These are phyloP conservation scores for Fusarium nematophilum DNA, from an alignment of 2,329 filamentous ascomycete species.

Conservation along the genomic window DNA sequence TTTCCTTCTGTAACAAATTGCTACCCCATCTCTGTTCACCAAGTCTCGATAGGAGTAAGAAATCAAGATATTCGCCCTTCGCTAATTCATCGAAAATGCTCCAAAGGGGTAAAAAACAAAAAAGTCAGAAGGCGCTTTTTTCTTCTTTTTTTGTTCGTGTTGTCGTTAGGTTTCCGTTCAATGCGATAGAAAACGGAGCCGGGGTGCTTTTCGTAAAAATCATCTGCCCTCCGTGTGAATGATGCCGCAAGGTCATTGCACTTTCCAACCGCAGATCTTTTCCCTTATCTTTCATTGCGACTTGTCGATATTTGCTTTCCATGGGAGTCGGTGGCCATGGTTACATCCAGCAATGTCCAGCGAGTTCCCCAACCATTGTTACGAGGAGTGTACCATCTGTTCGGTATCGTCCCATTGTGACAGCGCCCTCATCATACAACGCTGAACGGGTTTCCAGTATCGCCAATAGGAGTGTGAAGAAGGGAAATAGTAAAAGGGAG, in stretches of 20 bases:
- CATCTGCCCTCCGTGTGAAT: constrained; percentile 13
- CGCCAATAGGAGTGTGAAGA: not conserved
- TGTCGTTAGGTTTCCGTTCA: constrained; percentile 30
- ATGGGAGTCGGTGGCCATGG: no score
- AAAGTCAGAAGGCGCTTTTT: constrained; percentile 26
- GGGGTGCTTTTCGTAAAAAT: constrained; percentile 1
- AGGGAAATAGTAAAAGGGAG: not conserved
- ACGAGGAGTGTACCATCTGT: no score
- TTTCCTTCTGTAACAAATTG: constrained; percentile 12
- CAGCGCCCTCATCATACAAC: no score
- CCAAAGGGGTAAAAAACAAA: constrained; percentile 1
- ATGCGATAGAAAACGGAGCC: constrained; percentile 1
- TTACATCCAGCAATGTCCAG: no score
- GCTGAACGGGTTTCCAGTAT: constrained; percentile 1
- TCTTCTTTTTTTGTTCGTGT: constrained; percentile 29
- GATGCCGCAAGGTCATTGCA: constrained; percentile 10
- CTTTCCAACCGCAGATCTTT: constrained; percentile 16
- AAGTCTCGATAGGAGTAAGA: not conserved
- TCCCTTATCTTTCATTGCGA: constrained; percentile 3
- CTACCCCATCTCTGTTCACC: constrained; percentile 6
- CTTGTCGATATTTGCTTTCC: no score
- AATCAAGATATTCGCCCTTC: constrained; percentile 7
- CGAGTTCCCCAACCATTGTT: no score
- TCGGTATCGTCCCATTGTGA: no score
- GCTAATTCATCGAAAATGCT: constrained; percentile 21